phyloP scores from a whole-genome alignment of 345 rosid species.

The Gossypium thurberi region DNA sequence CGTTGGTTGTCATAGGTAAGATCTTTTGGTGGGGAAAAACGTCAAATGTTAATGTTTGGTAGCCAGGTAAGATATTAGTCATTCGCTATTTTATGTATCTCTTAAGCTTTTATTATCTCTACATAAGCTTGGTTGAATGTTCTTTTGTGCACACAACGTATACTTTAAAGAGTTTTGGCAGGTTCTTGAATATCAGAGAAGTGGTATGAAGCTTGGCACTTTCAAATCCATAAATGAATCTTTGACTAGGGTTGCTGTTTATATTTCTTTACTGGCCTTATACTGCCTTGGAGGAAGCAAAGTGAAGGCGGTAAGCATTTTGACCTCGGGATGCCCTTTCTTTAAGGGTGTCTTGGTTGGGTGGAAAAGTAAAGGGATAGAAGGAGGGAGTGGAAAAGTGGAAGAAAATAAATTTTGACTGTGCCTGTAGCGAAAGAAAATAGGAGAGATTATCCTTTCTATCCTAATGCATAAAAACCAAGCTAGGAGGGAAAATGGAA shows the following conservation, averaged over 20 bases:
- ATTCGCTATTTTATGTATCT: not conserved
- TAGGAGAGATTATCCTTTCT: too few relatives aligned
- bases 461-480: too few relatives aligned
- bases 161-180: constrained; percentile 30
- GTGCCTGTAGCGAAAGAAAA: too few relatives aligned
- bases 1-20: constrained; percentile 54
- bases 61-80: constrained; percentile 47
- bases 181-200: constrained; percentile 76
- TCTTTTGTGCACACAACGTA: constrained; percentile 15
- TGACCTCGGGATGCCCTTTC: constrained; percentile 16
- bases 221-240: constrained; percentile 90
- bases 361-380: not conserved
- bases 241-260: constrained; percentile 83
- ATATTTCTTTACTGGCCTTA: constrained; percentile 75
- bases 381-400: not conserved
- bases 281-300: constrained; percentile 92
- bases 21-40: constrained; percentile 96
- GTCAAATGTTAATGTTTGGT: constrained; percentile 82
- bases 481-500: too few relatives aligned
- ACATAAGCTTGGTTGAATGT: not conserved
- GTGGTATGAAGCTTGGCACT: constrained; percentile 88
- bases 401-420: too few relatives aligned
- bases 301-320: constrained; percentile 82
- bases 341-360: not conserved
- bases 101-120: not conserved